Percentiles rank a stretch among this genome's conserved stretches.
phyloP scores from a whole-genome alignment of 129 eudicot species.

The Flaveria linearis region DNA sequence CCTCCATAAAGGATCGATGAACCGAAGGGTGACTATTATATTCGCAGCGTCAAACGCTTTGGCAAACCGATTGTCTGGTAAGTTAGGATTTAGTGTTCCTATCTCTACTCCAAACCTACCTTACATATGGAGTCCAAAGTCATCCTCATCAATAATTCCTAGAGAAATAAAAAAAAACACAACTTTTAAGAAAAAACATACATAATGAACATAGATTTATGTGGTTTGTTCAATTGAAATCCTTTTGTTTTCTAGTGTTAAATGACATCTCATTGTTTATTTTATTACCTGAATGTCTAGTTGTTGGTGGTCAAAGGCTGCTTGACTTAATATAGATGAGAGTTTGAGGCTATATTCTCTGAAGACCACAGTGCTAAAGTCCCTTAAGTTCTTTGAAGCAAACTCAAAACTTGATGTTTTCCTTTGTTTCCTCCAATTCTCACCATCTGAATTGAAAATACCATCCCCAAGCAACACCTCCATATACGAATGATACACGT shows the following conservation, averaged over 20 bases:
- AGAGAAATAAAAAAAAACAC: constrained; percentile 7
- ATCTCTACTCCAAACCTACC: constrained; percentile 96
- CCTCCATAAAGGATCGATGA: constrained; percentile 93
- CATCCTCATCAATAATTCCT: constrained; percentile 97
- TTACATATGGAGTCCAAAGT: constrained; percentile 97
- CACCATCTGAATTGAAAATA: constrained; percentile 94
- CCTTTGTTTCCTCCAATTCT: constrained; percentile 89
- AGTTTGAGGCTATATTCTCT: constrained; percentile 92
- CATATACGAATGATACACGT: constrained; percentile 92
- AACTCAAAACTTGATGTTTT: constrained; percentile 96
- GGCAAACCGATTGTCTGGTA: constrained; percentile 75
- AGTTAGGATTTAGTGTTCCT: constrained; percentile 75
- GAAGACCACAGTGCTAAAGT: constrained; percentile 92
- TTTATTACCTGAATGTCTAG: constrained; percentile 81
- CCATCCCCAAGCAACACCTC: constrained; percentile 97
- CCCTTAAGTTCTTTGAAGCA: constrained; percentile 95
- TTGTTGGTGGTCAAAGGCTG: constrained; percentile 47
- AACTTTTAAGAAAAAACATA: neutral
- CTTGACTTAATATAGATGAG: constrained; percentile 54
- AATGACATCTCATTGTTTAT: neutral
- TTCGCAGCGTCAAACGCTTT: constrained; percentile 89
- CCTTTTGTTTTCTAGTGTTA: neutral
- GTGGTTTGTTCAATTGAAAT: neutral
- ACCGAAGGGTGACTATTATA: constrained; percentile 80
- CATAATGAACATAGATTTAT: neutral